Conservation (phyloP, 176 grass and related monocot species). For the Calamus simplicifolius region DNA sequence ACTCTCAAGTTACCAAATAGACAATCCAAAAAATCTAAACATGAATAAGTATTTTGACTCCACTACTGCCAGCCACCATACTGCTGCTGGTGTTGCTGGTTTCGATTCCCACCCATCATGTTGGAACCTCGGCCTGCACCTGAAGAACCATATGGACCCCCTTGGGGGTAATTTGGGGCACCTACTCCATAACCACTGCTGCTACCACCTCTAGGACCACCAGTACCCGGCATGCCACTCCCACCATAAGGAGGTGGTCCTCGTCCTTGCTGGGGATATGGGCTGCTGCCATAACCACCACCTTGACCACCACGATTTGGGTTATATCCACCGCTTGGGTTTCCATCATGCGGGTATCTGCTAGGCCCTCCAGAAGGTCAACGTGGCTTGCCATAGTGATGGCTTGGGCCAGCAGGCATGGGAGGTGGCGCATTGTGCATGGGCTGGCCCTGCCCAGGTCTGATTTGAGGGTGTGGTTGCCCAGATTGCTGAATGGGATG, state of each 20-base stretch:
- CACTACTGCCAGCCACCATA: conserved; percentile 68
- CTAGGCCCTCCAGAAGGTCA: conserved; percentile 59
- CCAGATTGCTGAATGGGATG: conserved; percentile 81
- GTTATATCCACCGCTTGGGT: conserved; percentile 50
- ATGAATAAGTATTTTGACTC: background rate
- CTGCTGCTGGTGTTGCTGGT: conserved; percentile 40
- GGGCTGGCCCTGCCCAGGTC: conserved; percentile 47
- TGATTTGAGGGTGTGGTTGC: conserved; percentile 58
- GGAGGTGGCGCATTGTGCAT: conserved; percentile 58
- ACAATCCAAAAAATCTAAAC: no score
- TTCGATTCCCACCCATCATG: conserved; percentile 45
- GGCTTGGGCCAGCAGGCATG: conserved; percentile 52
- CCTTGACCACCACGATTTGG: conserved; percentile 65
- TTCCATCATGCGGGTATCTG: conserved; percentile 63
- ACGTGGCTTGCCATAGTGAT: conserved; percentile 74
- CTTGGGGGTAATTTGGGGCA: conserved; percentile 48
- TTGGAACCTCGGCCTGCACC: conserved; percentile 53
- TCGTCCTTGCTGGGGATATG: conserved; percentile 63
- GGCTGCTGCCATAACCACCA: conserved; percentile 49
- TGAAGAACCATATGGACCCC: conserved; percentile 53
- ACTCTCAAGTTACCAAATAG: no score
- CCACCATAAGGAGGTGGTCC: conserved; percentile 53
- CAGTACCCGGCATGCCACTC: conserved; percentile 32
- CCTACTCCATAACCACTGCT: conserved; percentile 39
- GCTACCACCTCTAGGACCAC: conserved; percentile 33